A percentile compares a stretch with the other conserved stretches of the same genome.
These are phyloP conservation scores for Trichoderma arundinaceum DNA, from an alignment of 2,329 filamentous ascomycete species.

Conservation along the genomic window DNA sequence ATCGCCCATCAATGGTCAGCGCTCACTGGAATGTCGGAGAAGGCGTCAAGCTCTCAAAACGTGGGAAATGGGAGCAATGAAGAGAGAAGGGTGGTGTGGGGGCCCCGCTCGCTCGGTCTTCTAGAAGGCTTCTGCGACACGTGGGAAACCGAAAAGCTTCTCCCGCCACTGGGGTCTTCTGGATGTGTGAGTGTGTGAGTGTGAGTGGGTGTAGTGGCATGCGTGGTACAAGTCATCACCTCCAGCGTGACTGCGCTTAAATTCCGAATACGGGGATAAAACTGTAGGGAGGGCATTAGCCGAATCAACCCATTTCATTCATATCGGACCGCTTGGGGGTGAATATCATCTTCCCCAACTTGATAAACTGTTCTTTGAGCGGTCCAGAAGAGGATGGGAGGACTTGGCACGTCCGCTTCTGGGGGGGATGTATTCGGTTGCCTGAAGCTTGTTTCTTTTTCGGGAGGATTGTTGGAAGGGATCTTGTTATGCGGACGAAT, in stretches of 20 bases:
- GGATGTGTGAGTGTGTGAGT: background rate
- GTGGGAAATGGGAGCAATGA: background rate
- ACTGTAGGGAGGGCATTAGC: background rate
- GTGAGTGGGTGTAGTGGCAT: too few relatives aligned
- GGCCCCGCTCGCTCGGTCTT: constrained; percentile 23
- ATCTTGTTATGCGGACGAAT: too few relatives aligned
- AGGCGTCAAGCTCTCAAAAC: constrained; percentile 11
- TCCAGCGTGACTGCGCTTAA: background rate
- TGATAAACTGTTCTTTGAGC: too few relatives aligned
- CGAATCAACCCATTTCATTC: too few relatives aligned
- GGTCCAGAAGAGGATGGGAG: too few relatives aligned
- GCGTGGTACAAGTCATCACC: constrained; percentile 18
- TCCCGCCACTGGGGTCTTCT: constrained; percentile 4
- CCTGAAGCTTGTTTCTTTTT: too few relatives aligned
- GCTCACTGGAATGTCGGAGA: background rate
- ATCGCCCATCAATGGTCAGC: background rate
- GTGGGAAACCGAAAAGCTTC: constrained; percentile 11
- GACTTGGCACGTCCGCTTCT: too few relatives aligned
- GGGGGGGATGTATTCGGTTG: too few relatives aligned
- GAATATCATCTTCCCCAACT: too few relatives aligned
- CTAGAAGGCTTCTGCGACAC: constrained; percentile 28
- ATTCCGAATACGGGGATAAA: constrained; percentile 11
- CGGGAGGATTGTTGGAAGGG: too few relatives aligned
- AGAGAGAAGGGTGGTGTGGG: background rate
- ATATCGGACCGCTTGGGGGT: too few relatives aligned